A percentile compares a stretch with the other conserved stretches of the same genome.
Conservation (phyloP, 352 stramenopile genomes). For the Globisporangium paddicum region DNA sequence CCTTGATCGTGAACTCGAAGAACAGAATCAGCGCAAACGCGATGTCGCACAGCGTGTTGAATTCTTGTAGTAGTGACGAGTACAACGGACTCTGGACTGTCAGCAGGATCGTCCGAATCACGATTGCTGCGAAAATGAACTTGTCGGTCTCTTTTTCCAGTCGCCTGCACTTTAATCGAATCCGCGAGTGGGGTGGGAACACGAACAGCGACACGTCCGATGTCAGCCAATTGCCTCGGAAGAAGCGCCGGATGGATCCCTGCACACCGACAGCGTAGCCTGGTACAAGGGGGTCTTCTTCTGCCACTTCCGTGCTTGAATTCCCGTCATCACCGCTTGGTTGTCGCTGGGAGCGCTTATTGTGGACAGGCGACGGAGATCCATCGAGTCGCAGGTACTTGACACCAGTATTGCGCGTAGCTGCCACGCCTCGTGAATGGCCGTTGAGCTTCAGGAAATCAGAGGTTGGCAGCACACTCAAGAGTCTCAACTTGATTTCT, state of each 20-base stretch:
- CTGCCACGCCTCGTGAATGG: constrained; percentile 22
- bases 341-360: neutral
- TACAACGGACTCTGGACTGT: constrained; percentile 78
- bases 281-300: neutral
- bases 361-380: neutral
- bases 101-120: constrained; percentile 69
- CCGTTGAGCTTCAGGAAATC: constrained; percentile 69
- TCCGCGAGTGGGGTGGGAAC: constrained; percentile 62
- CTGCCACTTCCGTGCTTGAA: neutral
- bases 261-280: neutral
- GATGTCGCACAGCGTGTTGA: constrained; percentile 68
- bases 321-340: neutral
- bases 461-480: constrained; percentile 55
- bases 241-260: constrained; percentile 38
- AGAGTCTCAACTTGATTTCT: constrained; percentile 51
- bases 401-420: neutral
- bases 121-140: constrained; percentile 79
- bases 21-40: constrained; percentile 68
- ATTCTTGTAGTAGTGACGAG: constrained; percentile 72
- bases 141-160: constrained; percentile 82
- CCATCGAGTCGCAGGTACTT: constrained; percentile 14
- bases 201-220: constrained; percentile 76
- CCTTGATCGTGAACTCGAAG: constrained; percentile 84
- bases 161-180: constrained; percentile 60
- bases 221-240: constrained; percentile 67